Evolutionary conservation across 768 basidiomycete genomes (phyloP).

Genomic region (Amanita rubescens): DNA sequence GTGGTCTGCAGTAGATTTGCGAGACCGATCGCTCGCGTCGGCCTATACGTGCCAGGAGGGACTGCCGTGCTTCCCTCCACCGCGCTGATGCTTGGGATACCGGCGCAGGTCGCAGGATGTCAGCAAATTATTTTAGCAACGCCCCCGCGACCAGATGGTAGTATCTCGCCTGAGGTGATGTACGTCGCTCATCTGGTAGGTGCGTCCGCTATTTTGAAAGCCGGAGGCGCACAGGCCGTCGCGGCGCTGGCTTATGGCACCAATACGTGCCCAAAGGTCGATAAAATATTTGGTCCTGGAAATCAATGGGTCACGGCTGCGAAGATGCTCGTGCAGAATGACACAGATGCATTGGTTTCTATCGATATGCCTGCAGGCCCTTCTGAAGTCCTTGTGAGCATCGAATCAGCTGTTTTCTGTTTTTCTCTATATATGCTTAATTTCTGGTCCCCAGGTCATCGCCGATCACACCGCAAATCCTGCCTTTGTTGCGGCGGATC

Average conservation of each 20-base stretch:
- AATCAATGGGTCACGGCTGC: conserved; percentile 99
- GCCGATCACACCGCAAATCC: conserved; percentile 84
- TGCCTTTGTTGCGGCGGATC: conserved; percentile 91
- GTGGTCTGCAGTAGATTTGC: conserved; percentile 94
- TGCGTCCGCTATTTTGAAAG: conserved; percentile 84
- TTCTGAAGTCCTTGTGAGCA: conserved; percentile 88
- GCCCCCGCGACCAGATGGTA: conserved; percentile 90
- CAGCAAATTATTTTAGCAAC: conserved; percentile 89
- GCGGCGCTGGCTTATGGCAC: conserved; percentile 98
- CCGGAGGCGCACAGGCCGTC: conserved; percentile 94
- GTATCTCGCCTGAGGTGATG: conserved; percentile 93
- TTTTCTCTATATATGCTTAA: not conserved
- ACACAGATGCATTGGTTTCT: conserved; percentile 90
- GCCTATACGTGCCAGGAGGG: conserved; percentile 95
- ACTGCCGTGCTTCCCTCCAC: conserved; percentile 95
- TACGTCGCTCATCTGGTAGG: conserved; percentile 92
- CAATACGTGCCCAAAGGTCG: conserved; percentile 90
- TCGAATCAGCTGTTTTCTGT: not conserved
- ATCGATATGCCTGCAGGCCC: conserved; percentile 99
- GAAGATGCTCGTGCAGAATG: conserved; percentile 99
- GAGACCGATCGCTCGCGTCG: conserved; percentile 91
- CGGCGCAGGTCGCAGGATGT: conserved; percentile 96
- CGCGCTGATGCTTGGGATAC: conserved; percentile 95
- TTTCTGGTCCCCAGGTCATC: conserved; percentile 63
- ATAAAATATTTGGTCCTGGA: conserved; percentile 98